These are phyloP conservation scores for Hydrangea macrophylla DNA, from an alignment of 148 eudicot species.

Conservation along the genomic window DNA sequence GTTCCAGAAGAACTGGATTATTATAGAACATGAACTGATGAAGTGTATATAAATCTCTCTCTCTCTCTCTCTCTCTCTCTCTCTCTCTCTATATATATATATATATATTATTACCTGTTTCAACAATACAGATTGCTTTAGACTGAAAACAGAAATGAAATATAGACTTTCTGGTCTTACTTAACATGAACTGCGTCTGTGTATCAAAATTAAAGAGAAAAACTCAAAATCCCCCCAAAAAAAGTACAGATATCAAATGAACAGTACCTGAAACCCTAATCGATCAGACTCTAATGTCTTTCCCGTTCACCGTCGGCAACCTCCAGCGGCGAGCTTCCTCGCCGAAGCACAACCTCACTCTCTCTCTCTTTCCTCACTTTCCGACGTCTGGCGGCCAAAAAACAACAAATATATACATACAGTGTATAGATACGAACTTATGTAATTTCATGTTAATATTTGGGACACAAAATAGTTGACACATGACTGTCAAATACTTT, in stretches of 20 bases:
- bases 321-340: conserved; percentile 65
- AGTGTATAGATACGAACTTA: no score
- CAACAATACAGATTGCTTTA: neutral
- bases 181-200: neutral
- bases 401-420: no score
- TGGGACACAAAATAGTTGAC: no score
- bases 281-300: conserved; percentile 16
- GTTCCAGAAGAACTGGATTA: no score
- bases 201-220: neutral
- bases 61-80: no score
- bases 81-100: no score
- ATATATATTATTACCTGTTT: neutral
- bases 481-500: no score
- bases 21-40: neutral
- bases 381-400: no score
- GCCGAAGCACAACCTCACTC: conserved; percentile 38
- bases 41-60: neutral
- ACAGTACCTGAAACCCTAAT: conserved; percentile 69
- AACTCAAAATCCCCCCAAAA: neutral
- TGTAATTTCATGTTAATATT: no score
- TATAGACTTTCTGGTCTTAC: neutral
- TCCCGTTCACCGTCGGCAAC: conserved; percentile 21
- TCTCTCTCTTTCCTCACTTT: conserved; percentile 29
- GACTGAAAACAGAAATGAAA: neutral
- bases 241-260: neutral